phyloP scores from a whole-genome alignment of 1,284 basidiomycete species.

The Puccinia horiana region DNA sequence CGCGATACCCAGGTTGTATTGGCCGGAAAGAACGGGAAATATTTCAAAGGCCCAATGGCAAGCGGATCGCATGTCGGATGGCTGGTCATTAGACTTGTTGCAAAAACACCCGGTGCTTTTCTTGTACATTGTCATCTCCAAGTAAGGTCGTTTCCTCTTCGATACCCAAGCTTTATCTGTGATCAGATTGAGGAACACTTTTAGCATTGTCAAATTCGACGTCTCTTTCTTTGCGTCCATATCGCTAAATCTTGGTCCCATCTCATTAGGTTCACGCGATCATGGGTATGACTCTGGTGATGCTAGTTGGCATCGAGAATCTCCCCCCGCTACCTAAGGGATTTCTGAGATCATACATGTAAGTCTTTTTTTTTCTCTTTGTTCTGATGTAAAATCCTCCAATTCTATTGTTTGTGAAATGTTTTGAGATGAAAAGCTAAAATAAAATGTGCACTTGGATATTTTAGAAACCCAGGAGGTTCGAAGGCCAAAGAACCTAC shows the following conservation, averaged over 20 bases:
- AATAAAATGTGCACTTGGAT: not conserved
- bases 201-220: not conserved
- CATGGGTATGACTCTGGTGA: conserved; percentile 40
- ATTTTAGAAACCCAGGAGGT: not conserved
- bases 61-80: conserved; percentile 31
- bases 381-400: too few relatives aligned
- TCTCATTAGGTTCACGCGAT: conserved; percentile 29
- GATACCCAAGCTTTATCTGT: not conserved
- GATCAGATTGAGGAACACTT: not conserved
- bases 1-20: conserved; percentile 42
- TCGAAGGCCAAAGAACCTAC: not conserved
- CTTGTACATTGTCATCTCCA: conserved; percentile 46
- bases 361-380: not conserved
- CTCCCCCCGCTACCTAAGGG: conserved; percentile 29
- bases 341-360: conserved; percentile 20
- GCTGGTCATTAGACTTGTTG: conserved; percentile 41
- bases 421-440: not conserved
- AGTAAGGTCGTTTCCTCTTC: not conserved
- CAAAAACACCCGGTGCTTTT: conserved; percentile 45
- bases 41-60: not conserved
- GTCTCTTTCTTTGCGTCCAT: not conserved
- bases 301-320: conserved; percentile 42
- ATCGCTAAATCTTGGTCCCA: not conserved
- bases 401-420: too few relatives aligned
- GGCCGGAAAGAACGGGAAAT: conserved; percentile 33